Conservation (phyloP, 2,329 filamentous ascomycete species). For the Lachnellula suecica region DNA sequence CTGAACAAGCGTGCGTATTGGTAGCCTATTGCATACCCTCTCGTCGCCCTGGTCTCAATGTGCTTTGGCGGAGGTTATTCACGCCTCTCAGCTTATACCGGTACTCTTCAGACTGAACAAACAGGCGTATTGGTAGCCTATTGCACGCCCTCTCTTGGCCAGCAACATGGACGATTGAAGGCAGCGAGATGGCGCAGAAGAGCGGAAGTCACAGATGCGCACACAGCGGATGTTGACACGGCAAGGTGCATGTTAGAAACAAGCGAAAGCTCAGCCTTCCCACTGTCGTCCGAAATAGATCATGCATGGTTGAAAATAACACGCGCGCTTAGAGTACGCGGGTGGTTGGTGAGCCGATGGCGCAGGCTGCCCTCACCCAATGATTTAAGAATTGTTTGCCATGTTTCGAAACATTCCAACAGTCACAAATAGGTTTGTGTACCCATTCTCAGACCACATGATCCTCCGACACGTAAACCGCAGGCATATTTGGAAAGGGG, state of each 20-base stretch:
- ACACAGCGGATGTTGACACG: not conserved
- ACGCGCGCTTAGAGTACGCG: slow-evolving; percentile 15
- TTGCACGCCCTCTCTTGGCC: not conserved
- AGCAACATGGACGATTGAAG: not conserved
- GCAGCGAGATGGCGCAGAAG: not conserved
- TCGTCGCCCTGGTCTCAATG: not conserved
- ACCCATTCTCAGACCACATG: not conserved
- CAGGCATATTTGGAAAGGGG: not conserved
- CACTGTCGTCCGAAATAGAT: slow-evolving; percentile 6
- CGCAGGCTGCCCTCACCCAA: not conserved
- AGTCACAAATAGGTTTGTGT: not conserved
- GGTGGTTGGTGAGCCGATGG: slow-evolving; percentile 4
- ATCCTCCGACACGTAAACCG: not conserved
- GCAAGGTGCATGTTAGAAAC: slow-evolving; percentile 9
- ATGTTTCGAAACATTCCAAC: not conserved
- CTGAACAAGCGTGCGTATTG: too few relatives aligned
- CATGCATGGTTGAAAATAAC: slow-evolving; percentile 4
- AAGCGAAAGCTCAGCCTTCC: slow-evolving; percentile 9
- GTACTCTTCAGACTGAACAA: too few relatives aligned
- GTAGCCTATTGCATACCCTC: too few relatives aligned
- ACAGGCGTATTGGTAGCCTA: too few relatives aligned
- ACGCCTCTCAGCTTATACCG: not conserved
- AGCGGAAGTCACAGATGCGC: not conserved
- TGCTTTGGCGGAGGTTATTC: not conserved
- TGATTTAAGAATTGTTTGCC: slow-evolving; percentile 2